Evolutionary conservation across 2,329 filamentous ascomycete genomes (phyloP), one percentile per base, ranked within the genome.

Genomic region (Fusarium algeriense): DNA sequence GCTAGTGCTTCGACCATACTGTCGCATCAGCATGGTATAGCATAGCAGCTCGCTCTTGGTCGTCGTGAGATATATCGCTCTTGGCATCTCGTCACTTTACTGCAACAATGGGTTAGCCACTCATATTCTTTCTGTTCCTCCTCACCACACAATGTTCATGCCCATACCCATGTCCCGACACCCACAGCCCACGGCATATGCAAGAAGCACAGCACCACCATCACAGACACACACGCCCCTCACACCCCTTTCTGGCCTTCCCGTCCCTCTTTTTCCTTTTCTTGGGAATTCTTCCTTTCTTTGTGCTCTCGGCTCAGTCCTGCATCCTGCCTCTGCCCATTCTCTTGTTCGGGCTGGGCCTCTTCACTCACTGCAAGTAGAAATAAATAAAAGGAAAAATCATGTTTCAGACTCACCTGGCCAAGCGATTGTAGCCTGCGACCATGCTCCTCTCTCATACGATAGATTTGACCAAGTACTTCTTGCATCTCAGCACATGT

Each of bases 401-500:
- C 20, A 56, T 66, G 60, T 30, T 72, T 58, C 60, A 37, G 50
- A 69, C 64, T 45, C 50, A 69, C 64, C 63, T 70, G 64, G 64
- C 72, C 78, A 71, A 85, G 73, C 23, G 78, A 77, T 43, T 75
- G 74, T 66, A 78, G 79, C 76, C 77, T 79, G 28, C 73, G 67
- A 76, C 75, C 61, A 77, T 86, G 80, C 71, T 85, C 76, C 73
- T 80, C 69, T 50, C 76, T 76, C 78, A 91, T 83, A 53, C 81
- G 82, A 45, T 81, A 64, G 73, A 91, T 86, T 80, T 94, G 91
- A 65, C 81, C 83, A 70, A 85, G 78, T 70, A 97, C 87, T 61
- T 90, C 87, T 48, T 82, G 79, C 80, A 95, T 93, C 75, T 95
- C 93, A 58, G 83, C 82, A 72, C 91, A 86, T 65, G 95, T 89